phyloP scores from a whole-genome alignment of 768 basidiomycete species.

The Austroboletus eburneus region DNA sequence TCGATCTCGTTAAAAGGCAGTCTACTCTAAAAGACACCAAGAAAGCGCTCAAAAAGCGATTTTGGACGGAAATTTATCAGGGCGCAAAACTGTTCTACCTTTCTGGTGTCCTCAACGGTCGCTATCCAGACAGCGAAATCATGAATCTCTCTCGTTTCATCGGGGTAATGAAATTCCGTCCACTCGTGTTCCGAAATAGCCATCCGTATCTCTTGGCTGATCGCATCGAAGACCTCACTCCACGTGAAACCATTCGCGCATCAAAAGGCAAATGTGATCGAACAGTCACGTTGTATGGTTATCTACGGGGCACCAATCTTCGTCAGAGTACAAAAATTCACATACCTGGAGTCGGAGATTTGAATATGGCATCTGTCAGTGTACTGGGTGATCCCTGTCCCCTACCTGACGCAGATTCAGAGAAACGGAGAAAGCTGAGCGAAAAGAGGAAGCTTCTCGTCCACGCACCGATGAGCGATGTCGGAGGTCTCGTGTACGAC shows the following conservation, averaged over 20 bases:
- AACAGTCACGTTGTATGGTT: constrained; percentile 92
- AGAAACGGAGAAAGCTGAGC: constrained; percentile 87
- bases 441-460: constrained; percentile 91
- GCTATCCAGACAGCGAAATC: constrained; percentile 96
- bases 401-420: constrained; percentile 83
- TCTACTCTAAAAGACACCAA: constrained; percentile 84
- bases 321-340: constrained; percentile 77
- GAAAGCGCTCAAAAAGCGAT: constrained; percentile 93
- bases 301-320: constrained; percentile 86
- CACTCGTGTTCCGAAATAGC: constrained; percentile 89
- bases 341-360: constrained; percentile 91
- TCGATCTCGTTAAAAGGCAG: constrained; percentile 94
- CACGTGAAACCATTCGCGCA: constrained; percentile 73
- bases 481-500: constrained; percentile 95
- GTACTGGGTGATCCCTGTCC: constrained; percentile 93
- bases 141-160: constrained; percentile 96
- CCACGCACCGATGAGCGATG: constrained; percentile 98
- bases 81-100: constrained; percentile 98
- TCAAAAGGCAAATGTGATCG: constrained; percentile 88
- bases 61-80: constrained; percentile 99
- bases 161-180: constrained; percentile 97
- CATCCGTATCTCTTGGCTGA: constrained; percentile 96
- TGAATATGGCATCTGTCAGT: constrained; percentile 69
- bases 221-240: constrained; percentile 91
- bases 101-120: constrained; percentile 93